Percentiles rank a stretch among this genome's conserved stretches.
Conservation (phyloP, 179 eudicot species). For the Spinacia oleracea region DNA sequence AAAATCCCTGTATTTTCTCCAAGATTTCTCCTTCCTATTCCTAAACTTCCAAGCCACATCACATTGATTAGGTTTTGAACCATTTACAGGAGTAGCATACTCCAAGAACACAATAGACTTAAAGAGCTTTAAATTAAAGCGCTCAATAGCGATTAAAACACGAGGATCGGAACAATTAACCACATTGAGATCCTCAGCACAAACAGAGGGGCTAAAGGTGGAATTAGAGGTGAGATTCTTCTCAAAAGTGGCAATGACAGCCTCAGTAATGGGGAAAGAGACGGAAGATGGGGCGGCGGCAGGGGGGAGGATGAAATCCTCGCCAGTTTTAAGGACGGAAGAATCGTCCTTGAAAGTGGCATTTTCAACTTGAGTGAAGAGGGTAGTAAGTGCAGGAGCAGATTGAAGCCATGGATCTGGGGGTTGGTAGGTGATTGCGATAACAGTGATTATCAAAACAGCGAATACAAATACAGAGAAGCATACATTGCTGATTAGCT, state of each 20-base stretch:
- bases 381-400: conserved; percentile 70
- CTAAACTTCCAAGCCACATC: conserved; percentile 95
- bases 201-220: conserved; percentile 42
- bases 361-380: conserved; percentile 63
- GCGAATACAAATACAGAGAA: conserved; percentile 86
- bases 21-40: conserved; percentile 83
- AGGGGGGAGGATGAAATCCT: conserved; percentile 49
- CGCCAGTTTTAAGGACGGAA: conserved; percentile 80
- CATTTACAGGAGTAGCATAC: conserved; percentile 70
- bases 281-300: conserved; percentile 29
- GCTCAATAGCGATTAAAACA: conserved; percentile 68
- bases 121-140: conserved; percentile 61
- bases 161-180: conserved; percentile 88
- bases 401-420: conserved; percentile 97
- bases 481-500: conserved; percentile 83
- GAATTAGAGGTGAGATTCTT: conserved; percentile 31
- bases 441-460: conserved; percentile 67
- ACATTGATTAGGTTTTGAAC: conserved; percentile 65
- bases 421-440: conserved; percentile 89
- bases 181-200: conserved; percentile 40
- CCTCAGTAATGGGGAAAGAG: conserved; percentile 50
- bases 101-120: conserved; percentile 67
- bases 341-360: conserved; percentile 82
- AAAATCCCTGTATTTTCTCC: conserved; percentile 89
- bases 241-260: conserved; percentile 53